Evolutionary conservation across 257 asterid species (phyloP).

Genomic region (Paraleonurus japonicus): DNA sequence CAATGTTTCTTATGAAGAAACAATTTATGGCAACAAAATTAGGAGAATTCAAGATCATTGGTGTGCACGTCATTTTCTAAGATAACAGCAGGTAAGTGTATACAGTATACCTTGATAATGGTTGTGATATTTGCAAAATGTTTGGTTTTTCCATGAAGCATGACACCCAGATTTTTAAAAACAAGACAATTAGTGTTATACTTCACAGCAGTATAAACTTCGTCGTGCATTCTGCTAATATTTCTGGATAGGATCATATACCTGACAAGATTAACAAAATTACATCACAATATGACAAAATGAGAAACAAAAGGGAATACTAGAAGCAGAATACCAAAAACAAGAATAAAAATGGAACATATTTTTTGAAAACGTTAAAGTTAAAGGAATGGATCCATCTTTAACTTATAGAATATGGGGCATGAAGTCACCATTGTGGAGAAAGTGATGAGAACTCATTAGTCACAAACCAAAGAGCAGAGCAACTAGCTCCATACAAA

Average conservation of each 20-base stretch:
- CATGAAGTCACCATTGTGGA: constrained; percentile 6
- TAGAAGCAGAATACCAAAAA: constrained; percentile 12
- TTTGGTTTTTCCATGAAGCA: constrained; percentile 71
- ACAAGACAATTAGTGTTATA: constrained; percentile 37
- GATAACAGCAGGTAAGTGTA: constrained; percentile 20
- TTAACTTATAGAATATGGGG: background rate
- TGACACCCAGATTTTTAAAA: constrained; percentile 58
- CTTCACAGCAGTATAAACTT: constrained; percentile 36
- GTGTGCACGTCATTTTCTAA: constrained; percentile 3
- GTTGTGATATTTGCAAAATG: constrained; percentile 51
- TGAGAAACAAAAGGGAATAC: constrained; percentile 10
- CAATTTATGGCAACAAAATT: background rate
- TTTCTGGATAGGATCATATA: constrained; percentile 53
- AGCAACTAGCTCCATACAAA: background rate
- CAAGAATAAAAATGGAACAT: constrained; percentile 6
- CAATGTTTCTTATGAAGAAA: constrained; percentile 6
- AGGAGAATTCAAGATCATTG: constrained; percentile 3
- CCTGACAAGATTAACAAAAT: constrained; percentile 39
- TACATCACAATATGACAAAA: constrained; percentile 8
- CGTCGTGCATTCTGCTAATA: constrained; percentile 33
- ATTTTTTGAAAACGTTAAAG: constrained; percentile 4
- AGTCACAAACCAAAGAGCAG: constrained; percentile 18
- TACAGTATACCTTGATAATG: constrained; percentile 53
- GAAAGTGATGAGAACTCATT: background rate
- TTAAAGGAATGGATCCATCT: background rate